A percentile compares a stretch with the other conserved stretches of the same genome.
phyloP scores from a whole-genome alignment of 208 protist species.

The Trypanosoma avium region DNA sequence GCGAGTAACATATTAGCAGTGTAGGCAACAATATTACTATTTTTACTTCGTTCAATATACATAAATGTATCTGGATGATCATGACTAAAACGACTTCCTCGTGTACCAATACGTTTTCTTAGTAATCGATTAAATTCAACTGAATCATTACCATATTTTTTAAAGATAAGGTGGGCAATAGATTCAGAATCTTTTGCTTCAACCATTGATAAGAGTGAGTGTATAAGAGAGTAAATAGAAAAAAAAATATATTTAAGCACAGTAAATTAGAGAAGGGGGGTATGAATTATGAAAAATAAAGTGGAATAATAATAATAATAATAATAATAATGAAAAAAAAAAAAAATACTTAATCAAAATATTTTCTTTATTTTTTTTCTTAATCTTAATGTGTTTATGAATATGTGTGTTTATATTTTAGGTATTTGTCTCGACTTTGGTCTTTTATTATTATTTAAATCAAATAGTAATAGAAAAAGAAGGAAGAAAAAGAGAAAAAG shows the following conservation, averaged over 20 bases:
- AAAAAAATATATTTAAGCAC: slow-evolving; percentile 11
- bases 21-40: slow-evolving; percentile 80
- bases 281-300: too few relatives aligned
- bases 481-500: slow-evolving; percentile 6
- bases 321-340: too few relatives aligned
- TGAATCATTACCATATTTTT: slow-evolving; percentile 20
- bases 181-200: background rate
- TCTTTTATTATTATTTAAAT: background rate
- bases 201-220: background rate
- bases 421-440: too few relatives aligned
- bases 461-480: background rate
- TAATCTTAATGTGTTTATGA: too few relatives aligned
- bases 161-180: slow-evolving; percentile 28
- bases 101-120: slow-evolving; percentile 31
- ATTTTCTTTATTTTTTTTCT: too few relatives aligned
- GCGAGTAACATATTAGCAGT: slow-evolving; percentile 30
- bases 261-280: too few relatives aligned
- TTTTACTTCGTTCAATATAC: slow-evolving; percentile 83
- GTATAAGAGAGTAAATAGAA: too few relatives aligned
- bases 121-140: slow-evolving; percentile 40
- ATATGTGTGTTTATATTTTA: too few relatives aligned
- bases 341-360: too few relatives aligned
- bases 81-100: slow-evolving; percentile 57
- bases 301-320: too few relatives aligned
- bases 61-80: slow-evolving; percentile 78